Evolutionary conservation across 2,329 filamentous ascomycete genomes (phyloP).

Genomic region (Botrytis porri): DNA sequence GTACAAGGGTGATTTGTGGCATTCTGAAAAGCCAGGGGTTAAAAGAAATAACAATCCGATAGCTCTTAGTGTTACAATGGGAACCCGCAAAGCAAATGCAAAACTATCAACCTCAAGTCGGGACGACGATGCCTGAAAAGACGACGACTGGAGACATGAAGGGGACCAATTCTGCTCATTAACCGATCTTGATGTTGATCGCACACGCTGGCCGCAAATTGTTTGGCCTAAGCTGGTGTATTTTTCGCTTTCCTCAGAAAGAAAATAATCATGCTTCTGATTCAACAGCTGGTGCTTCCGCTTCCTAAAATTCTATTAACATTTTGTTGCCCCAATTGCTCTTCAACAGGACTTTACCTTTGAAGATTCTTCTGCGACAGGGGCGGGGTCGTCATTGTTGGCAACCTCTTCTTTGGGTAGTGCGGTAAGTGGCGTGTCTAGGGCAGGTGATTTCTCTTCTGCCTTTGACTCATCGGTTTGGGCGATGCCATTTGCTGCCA

Average conservation of each 20-base stretch:
- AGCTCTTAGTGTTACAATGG: slow-evolving; percentile 38
- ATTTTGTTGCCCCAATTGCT: background rate
- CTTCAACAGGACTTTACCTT: slow-evolving; percentile 23
- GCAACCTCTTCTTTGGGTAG: slow-evolving; percentile 31
- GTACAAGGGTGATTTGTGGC: slow-evolving; percentile 31
- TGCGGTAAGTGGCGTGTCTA: slow-evolving; percentile 32
- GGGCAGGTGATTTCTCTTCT: slow-evolving; percentile 42
- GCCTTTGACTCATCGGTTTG: slow-evolving; percentile 39
- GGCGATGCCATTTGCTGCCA: slow-evolving; percentile 36
- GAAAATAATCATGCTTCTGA: slow-evolving; percentile 14
- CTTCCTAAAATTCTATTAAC: slow-evolving; percentile 25
- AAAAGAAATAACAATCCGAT: slow-evolving; percentile 27
- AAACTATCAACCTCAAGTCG: slow-evolving; percentile 17
- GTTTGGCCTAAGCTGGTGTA: slow-evolving; percentile 11
- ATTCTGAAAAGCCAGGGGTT: slow-evolving; percentile 27
- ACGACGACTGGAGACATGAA: slow-evolving; percentile 10
- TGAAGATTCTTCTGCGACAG: slow-evolving; percentile 25
- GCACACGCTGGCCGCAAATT: background rate
- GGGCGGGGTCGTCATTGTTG: slow-evolving; percentile 34
- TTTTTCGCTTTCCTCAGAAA: background rate
- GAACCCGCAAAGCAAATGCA: slow-evolving; percentile 30
- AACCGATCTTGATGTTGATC: slow-evolving; percentile 13
- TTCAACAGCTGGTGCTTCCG: slow-evolving; percentile 28
- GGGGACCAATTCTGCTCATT: slow-evolving; percentile 8
- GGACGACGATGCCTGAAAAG: slow-evolving; percentile 10